A percentile compares a stretch with the other conserved stretches of the same genome.
phyloP scores from a whole-genome alignment of 352 stramenopile genomes.

The Globisporangium abappressorium region DNA sequence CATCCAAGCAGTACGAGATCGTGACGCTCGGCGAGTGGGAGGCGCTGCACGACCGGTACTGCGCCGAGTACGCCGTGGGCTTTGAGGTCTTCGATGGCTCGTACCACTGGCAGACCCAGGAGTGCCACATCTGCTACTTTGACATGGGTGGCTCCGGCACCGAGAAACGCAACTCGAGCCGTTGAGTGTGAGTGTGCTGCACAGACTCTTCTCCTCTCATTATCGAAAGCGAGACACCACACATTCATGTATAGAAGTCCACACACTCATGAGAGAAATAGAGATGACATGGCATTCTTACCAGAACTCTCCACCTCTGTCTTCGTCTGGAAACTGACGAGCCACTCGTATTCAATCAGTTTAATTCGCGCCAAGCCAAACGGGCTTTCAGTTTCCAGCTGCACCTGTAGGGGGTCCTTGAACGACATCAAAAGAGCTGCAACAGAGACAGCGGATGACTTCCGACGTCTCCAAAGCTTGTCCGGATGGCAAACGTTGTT shows the following conservation, averaged over 20 bases:
- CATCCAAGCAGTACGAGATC: constrained; percentile 81
- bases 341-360: no score
- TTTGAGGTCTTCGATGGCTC: constrained; percentile 78
- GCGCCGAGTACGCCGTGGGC: constrained; percentile 74
- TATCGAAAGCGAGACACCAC: background rate
- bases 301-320: background rate
- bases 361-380: no score
- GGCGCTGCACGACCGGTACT: constrained; percentile 74
- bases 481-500: background rate
- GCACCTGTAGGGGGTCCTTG: no score
- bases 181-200: constrained; percentile 10
- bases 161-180: constrained; percentile 46
- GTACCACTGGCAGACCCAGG: constrained; percentile 80
- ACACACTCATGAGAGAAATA: background rate
- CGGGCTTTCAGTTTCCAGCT: background rate
- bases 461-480: background rate
- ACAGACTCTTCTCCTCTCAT: background rate
- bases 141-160: constrained; percentile 44
- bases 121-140: constrained; percentile 82
- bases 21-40: constrained; percentile 82
- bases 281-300: background rate
- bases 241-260: background rate
- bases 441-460: background rate
- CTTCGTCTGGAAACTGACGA: no score
- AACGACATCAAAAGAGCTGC: no score